A percentile compares a stretch with the other conserved stretches of the same genome.
Evolutionary conservation across 176 grass and related monocot species (phyloP).

Genomic region (Panicum miliaceum): DNA sequence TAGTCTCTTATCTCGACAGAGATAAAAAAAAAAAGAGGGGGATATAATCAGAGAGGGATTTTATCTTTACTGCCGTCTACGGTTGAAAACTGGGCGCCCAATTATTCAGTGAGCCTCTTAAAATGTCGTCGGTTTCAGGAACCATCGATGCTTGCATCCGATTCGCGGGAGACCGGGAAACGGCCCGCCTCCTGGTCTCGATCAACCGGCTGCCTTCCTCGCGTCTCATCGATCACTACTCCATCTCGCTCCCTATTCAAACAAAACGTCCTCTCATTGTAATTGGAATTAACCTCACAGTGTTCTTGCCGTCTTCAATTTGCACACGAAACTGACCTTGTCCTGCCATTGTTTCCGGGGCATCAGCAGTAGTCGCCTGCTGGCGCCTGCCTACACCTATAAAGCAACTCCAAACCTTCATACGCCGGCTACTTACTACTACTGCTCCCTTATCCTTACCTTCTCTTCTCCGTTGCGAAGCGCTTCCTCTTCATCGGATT

Average conservation of each 20-base stretch:
- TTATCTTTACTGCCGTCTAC: not conserved
- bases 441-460: not conserved
- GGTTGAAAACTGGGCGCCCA: not conserved
- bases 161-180: slow-evolving; percentile 41
- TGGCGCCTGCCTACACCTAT: slow-evolving; percentile 25
- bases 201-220: not conserved
- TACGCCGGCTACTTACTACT: slow-evolving; percentile 4
- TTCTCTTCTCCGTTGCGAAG: slow-evolving; percentile 22
- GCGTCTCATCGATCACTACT: not conserved
- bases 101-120: not conserved
- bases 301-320: slow-evolving; percentile 41
- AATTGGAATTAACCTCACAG: slow-evolving; percentile 3
- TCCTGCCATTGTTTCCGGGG: slow-evolving; percentile 22
- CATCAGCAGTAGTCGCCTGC: not conserved
- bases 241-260: not conserved
- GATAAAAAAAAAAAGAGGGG: not conserved
- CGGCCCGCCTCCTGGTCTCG: slow-evolving; percentile 19
- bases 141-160: slow-evolving; percentile 36
- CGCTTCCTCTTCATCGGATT: not conserved
- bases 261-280: slow-evolving; percentile 42
- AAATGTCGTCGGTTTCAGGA: slow-evolving; percentile 40
- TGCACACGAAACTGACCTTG: slow-evolving; percentile 56
- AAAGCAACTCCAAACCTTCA: slow-evolving; percentile 20
- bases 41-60: not conserved
- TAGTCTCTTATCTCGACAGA: no score